Base-by-base conservation (phyloP, 768 basidiomycete genomes). In the Psilocybe cubensis region DNA sequence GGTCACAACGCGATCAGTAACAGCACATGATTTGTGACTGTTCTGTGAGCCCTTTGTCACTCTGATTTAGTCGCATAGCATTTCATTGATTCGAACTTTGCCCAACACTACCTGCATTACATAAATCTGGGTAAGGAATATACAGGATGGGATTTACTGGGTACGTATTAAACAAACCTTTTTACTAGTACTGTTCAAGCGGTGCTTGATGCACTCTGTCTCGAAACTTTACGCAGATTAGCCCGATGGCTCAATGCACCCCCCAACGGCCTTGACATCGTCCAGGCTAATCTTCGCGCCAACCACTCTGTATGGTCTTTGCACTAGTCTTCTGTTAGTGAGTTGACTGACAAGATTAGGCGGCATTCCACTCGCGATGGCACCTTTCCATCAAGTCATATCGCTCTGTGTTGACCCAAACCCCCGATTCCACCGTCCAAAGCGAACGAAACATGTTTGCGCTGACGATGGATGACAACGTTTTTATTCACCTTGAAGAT, bases 231-330 rank as follows among this genome's bases (percentile, higher is more conserved):
- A 18, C 21, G 45, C 40, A 92, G 91, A 44, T 74, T 93, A 51
- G 91, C 89, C 41, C 82, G 91, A 61, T 92, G 90, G 91, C 81
- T 87, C 25, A 91, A 92, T 71, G 88, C 91, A n/a, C 91, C 91
- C 3, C 79, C 85, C 10, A 80, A 83, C 52, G 89, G 89, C 25
- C 71, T 92, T 20, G 81, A 86, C 49, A 79, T 88, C 47, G 86
- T 92, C 31, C 73, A 78, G 58, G 82, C 89, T 42, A 92, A 92
- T 61, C 86, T 93, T 43, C 57, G 76, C 2, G 75, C 79, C 33
- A 92, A 92, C 62, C 89, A 92, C 68, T 85, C 88, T 68, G 90
- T 79, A 53, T 45, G 69, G 48, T 20, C 38, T 74, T 63, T 35
- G 40, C 60, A 43, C 21, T 49, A 59, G 59, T 64, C 27, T 18